Base-by-base conservation (phyloP, 306 rosid species). In the Cucumis hystrix region DNA sequence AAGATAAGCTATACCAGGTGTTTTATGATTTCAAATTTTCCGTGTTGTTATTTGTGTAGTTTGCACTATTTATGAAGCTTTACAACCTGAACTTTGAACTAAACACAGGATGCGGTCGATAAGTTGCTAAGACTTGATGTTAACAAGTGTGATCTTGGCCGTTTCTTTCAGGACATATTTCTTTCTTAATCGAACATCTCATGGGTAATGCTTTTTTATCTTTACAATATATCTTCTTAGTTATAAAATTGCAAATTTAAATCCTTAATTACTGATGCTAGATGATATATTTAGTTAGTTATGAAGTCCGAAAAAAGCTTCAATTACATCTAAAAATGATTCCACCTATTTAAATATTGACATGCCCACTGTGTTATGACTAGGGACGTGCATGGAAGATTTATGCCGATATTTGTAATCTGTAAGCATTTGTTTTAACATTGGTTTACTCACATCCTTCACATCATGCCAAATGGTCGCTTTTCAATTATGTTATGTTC, bases 51-150 rank as follows among this genome's bases (percentile, higher is more conserved):
- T 78, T 52, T 63, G 54, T 21, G 33, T 74, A 37, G 54, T 37
- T 56, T 56, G 66, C 40, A 74, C 35, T 45, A 25, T 28, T n/a
- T 33, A 52, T 52, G 41, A 49, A 25, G 43, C 59, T 20, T 72
- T 21, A 12, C n/a, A 4, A 49, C 5, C 30, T 23, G 59, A 37
- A 37, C 25, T 18, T 17, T 41, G 78, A 76, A n/a, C 80, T 57
- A 11, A 81, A 79, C 83, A 89, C 93, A 95, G 97, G 87, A 79
- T 76, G 85, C 89, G 51, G 85, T 83, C 80, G 90, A 87, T 83
- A 92, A 86, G 88, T 76, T 92, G 88, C 72, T 95, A 89, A 87
- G 84, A 41, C 92, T 90, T 51, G 92, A 90, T 77, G 82, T 88
- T 67, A 73, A 81, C 84, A 86, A 78, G 40, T 91, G 91, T 20